Evolutionary conservation across 345 rosid genomes (phyloP).

Genomic region (Bruguiera parviflora): DNA sequence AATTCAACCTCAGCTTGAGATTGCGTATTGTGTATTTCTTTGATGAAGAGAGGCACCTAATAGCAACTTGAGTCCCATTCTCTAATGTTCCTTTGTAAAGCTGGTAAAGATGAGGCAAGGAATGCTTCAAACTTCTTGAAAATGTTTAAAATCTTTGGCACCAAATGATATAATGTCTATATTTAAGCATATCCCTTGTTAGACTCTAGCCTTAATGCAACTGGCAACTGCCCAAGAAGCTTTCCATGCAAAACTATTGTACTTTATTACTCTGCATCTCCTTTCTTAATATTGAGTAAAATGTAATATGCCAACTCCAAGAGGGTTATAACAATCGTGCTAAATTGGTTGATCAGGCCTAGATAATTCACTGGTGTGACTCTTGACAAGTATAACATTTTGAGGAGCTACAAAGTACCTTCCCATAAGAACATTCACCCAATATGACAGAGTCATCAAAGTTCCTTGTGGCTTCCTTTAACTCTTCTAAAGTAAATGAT

Average conservation of each 20-base stretch:
- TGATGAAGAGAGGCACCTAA: slow-evolving; percentile 45
- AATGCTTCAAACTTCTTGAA: neutral
- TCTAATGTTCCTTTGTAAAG: slow-evolving; percentile 44
- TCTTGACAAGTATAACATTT: neutral
- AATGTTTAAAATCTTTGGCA: neutral
- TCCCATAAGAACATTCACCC: slow-evolving; percentile 45
- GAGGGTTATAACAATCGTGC: neutral
- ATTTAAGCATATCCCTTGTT: neutral
- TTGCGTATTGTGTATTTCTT: slow-evolving; percentile 42
- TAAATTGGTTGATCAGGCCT: neutral
- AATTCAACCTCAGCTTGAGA: slow-evolving; percentile 45
- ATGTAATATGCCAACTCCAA: neutral
- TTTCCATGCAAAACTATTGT: neutral
- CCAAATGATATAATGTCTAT: no score
- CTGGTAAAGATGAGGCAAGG: slow-evolving; percentile 18
- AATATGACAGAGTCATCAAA: slow-evolving; percentile 35
- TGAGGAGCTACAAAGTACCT: slow-evolving; percentile 27
- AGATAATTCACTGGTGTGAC: neutral
- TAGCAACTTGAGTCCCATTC: slow-evolving; percentile 42
- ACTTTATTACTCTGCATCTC: neutral
- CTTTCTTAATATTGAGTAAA: neutral
- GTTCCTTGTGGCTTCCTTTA: slow-evolving; percentile 43
- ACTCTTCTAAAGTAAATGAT: slow-evolving; percentile 39
- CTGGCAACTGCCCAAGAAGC: no score
- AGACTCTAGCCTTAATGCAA: no score